Conservation (phyloP, 352 stramenopile genomes). For the Pythium phragmitis region DNA sequence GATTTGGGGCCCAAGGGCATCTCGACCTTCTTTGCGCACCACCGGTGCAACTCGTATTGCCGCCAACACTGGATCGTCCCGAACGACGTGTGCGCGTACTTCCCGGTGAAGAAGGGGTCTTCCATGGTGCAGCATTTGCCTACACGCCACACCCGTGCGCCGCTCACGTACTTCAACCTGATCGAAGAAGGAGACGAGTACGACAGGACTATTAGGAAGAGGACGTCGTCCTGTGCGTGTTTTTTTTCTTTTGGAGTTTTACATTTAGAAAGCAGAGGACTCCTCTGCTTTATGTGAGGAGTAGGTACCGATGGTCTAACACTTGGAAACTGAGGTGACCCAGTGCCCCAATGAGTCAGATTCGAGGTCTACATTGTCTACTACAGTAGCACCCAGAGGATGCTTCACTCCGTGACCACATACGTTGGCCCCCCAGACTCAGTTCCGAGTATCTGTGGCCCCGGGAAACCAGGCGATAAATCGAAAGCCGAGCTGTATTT, state of each 20-base stretch:
- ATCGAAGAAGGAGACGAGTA: constrained; percentile 16
- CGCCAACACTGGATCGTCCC: constrained; percentile 26
- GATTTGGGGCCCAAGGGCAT: constrained; percentile 38
- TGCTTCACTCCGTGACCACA: no score
- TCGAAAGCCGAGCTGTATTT: no score
- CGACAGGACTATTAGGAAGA: background rate
- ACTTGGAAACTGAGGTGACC: no score
- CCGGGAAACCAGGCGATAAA: no score
- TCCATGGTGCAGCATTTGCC: constrained; percentile 17
- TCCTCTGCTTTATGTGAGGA: no score
- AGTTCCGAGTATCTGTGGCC: no score
- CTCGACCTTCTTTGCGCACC: constrained; percentile 35
- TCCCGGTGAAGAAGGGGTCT: constrained; percentile 7
- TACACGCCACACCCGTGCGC: constrained; percentile 7
- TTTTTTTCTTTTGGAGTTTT: background rate
- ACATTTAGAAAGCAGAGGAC: background rate
- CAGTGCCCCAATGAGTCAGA: no score
- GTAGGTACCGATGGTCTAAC: no score
- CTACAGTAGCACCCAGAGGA: no score
- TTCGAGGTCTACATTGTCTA: no score
- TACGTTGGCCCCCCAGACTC: no score
- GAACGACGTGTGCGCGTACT: constrained; percentile 13
- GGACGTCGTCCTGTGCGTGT: background rate
- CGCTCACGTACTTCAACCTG: constrained; percentile 12
- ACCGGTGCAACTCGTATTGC: constrained; percentile 44